These are phyloP conservation scores for Ceratocystis cacaofunesta DNA, from an alignment of 2,329 filamentous ascomycete species.

Conservation along the genomic window DNA sequence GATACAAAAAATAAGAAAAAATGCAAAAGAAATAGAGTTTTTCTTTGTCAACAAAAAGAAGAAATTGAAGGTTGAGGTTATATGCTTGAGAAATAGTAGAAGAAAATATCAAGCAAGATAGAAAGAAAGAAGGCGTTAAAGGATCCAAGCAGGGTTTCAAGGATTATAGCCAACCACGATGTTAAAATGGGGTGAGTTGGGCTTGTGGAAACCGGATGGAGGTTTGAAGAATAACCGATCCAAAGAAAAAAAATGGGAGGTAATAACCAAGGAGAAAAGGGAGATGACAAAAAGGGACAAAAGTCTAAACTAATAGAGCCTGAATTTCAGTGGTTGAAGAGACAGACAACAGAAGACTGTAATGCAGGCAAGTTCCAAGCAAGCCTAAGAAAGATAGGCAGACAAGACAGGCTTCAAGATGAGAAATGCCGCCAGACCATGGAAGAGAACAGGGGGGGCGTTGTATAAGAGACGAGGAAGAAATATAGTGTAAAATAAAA, in stretches of 20 bases:
- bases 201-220: not conserved
- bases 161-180: slow-evolving; percentile 6
- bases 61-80: not conserved
- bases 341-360: not conserved
- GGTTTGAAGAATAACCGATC: slow-evolving; percentile 3
- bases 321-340: not conserved
- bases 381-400: not conserved
- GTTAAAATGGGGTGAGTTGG: not conserved
- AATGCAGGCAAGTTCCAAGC: not conserved
- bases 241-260: not conserved
- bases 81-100: not conserved
- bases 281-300: not conserved
- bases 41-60: not conserved
- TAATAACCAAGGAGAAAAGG: not conserved
- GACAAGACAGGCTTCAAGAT: not conserved
- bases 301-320: not conserved
- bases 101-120: not conserved
- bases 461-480: not conserved
- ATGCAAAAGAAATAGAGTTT: too few relatives aligned
- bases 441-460: not conserved
- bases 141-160: not conserved
- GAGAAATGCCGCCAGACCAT: not conserved
- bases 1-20: not conserved
- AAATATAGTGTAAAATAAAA: not conserved
- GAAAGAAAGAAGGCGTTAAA: not conserved